Base-by-base conservation (phyloP, 2,329 filamentous ascomycete genomes). In the Ceratocystiopsis sp. region DNA sequence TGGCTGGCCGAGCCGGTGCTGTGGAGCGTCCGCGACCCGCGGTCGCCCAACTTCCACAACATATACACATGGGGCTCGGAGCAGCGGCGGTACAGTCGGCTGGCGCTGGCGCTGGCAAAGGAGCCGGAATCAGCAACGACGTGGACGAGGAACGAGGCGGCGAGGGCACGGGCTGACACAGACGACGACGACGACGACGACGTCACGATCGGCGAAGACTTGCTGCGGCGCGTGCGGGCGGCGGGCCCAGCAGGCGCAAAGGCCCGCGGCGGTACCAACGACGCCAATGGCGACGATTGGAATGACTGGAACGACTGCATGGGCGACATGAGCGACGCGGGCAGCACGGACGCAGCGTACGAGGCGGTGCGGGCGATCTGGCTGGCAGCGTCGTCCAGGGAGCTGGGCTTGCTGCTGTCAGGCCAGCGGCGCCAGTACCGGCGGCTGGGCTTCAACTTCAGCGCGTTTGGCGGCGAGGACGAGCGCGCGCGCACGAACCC, bases 381-480 rank as follows among this genome's bases (percentile, higher is more conserved):
- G 52, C 47, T 47, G 6, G 49, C 52, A 0, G 37, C 40, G 1
- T 55, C 56, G 0, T 49, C 57, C 33, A 36, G 46, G 3, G 52
- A 60, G 37, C 54, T 64, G 6, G 61, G 60, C 9, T 49, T 47
- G 39, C 50, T 63, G 21, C 52, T 64, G 13, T 61, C 60, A 1
- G 61, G 61, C 0, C 45, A 52, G 1, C 51, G 52, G 32, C 53
- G 50, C 33, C 53, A 54, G 42, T 56, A 59, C 48, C 55, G 59
- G 0, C 56, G 61, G 6, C 56, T 63, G 3, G 61, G 61, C 2
- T 62, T 62, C 53, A 63, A 63, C 49, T 64, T 64, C 39, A 60
- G 59, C 45, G 55, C 59, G 1, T 60, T 63, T 38, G 59, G 56
- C 2, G 49, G 53, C 25, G 60, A 62, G 39, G 58, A 61, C 43